Conservation (phyloP, 1,284 basidiomycete genomes). For the Apiotrichum siamense region DNA sequence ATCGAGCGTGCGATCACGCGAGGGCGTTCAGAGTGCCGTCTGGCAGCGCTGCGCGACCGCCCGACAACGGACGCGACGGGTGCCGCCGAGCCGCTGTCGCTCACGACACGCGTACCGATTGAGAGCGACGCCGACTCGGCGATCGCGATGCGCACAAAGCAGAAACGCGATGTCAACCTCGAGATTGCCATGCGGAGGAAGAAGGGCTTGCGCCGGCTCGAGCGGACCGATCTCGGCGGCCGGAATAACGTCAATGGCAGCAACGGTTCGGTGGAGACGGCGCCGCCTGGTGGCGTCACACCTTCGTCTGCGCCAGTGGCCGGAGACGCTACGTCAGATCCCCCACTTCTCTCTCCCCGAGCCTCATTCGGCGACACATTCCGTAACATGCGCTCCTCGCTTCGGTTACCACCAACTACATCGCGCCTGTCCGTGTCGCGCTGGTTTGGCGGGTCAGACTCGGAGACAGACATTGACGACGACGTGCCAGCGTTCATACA, state of each 20-base stretch:
- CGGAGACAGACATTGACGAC: constrained; percentile 10
- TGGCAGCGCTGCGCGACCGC: constrained; percentile 44
- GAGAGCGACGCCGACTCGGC: constrained; percentile 47
- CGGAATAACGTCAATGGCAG: background rate
- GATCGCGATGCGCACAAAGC: constrained; percentile 29
- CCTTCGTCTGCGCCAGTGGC: no score
- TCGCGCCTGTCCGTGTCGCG: constrained; percentile 30
- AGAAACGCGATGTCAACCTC: constrained; percentile 8
- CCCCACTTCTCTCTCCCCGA: background rate
- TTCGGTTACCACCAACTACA: constrained; percentile 16
- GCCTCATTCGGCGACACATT: constrained; percentile 27
- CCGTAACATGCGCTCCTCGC: constrained; percentile 31
- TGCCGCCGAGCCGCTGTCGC: constrained; percentile 8
- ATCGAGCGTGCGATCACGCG: constrained; percentile 65
- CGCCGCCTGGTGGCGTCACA: no score
- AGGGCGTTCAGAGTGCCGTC: constrained; percentile 69
- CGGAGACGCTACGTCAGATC: no score
- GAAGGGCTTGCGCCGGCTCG: background rate
- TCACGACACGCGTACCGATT: constrained; percentile 31
- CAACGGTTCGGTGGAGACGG: no score
- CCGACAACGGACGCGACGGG: constrained; percentile 37
- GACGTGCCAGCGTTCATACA: constrained; percentile 5
- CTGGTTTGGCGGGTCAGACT: constrained; percentile 28
- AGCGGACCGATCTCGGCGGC: background rate
- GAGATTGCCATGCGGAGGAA: constrained; percentile 2